Conservation (phyloP, 345 rosid genomes). For the Streptanthus diversifolius region DNA sequence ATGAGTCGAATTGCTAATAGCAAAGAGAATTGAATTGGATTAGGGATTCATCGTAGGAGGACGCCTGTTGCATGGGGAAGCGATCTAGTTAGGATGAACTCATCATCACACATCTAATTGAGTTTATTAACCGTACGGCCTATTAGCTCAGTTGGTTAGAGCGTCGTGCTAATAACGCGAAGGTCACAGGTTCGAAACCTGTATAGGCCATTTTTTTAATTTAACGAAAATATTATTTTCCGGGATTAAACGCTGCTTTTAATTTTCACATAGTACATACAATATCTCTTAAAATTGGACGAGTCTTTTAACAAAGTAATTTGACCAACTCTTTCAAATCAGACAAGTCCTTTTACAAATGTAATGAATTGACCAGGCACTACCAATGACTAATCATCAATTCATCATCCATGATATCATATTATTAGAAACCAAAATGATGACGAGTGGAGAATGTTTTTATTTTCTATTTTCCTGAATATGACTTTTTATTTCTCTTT, state of each 20-base stretch:
- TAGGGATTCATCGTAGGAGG: too few relatives aligned
- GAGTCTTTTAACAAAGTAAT: neutral
- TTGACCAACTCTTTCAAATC: neutral
- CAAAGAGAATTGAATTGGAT: too few relatives aligned
- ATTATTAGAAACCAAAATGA: too few relatives aligned
- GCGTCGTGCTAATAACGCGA: conserved; percentile 94
- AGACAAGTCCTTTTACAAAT: neutral
- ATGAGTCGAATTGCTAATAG: too few relatives aligned
- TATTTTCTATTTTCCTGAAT: too few relatives aligned
- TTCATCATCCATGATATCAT: neutral
- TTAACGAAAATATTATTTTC: neutral
- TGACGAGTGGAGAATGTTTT: too few relatives aligned
- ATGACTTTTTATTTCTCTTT: too few relatives aligned
- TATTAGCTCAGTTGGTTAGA: conserved; percentile 67
- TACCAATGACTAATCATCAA: neutral
- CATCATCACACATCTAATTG: too few relatives aligned
- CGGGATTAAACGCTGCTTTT: neutral
- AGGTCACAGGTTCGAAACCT: conserved; percentile 77
- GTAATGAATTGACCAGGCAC: neutral
- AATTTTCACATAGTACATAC: neutral
- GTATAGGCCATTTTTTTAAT: conserved; percentile 35
- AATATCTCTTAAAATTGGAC: neutral
- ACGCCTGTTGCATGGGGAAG: too few relatives aligned
- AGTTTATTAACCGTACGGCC: neutral
- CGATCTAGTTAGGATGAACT: too few relatives aligned